A percentile compares a stretch with the other conserved stretches of the same genome.
Conservation (phyloP, 2,329 filamentous ascomycete genomes). For the Setomelanomma holmii region DNA sequence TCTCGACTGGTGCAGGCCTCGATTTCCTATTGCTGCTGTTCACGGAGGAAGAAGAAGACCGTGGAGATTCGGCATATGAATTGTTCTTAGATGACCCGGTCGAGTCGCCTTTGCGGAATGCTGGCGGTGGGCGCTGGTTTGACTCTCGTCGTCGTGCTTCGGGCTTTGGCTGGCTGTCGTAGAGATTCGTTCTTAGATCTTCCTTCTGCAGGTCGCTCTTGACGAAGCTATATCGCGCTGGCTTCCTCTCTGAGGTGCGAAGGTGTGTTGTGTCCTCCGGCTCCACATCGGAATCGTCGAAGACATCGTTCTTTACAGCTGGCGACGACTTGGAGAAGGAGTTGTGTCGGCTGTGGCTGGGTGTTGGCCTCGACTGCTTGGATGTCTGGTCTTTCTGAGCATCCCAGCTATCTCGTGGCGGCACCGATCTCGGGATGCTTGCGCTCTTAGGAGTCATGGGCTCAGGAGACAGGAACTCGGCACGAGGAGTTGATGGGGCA, state of each 20-base stretch:
- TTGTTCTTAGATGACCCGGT: slow-evolving; percentile 36
- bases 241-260: slow-evolving; percentile 38
- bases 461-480: slow-evolving; percentile 58
- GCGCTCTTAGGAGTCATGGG: slow-evolving; percentile 50
- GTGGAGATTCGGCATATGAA: slow-evolving; percentile 37
- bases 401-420: slow-evolving; percentile 20
- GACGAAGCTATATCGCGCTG: slow-evolving; percentile 50
- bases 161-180: slow-evolving; percentile 23
- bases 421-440: slow-evolving; percentile 34
- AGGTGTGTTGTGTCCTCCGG: slow-evolving; percentile 34
- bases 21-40: slow-evolving; percentile 24
- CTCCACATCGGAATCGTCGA: slow-evolving; percentile 42
- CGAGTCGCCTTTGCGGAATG: slow-evolving; percentile 25
- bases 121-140: slow-evolving; percentile 16
- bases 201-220: slow-evolving; percentile 46
- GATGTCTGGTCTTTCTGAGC: slow-evolving; percentile 27
- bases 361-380: slow-evolving; percentile 33
- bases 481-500: slow-evolving; percentile 38
- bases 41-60: slow-evolving; percentile 42
- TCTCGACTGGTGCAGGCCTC: slow-evolving; percentile 28
- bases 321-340: slow-evolving; percentile 25
- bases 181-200: slow-evolving; percentile 36
- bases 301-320: slow-evolving; percentile 29
- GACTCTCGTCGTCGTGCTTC: slow-evolving; percentile 25
- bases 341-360: slow-evolving; percentile 36